Percentiles rank a stretch among this genome's conserved stretches.
Evolutionary conservation across 306 rosid genomes (phyloP).

Genomic region (Glycyrrhiza uralensis): DNA sequence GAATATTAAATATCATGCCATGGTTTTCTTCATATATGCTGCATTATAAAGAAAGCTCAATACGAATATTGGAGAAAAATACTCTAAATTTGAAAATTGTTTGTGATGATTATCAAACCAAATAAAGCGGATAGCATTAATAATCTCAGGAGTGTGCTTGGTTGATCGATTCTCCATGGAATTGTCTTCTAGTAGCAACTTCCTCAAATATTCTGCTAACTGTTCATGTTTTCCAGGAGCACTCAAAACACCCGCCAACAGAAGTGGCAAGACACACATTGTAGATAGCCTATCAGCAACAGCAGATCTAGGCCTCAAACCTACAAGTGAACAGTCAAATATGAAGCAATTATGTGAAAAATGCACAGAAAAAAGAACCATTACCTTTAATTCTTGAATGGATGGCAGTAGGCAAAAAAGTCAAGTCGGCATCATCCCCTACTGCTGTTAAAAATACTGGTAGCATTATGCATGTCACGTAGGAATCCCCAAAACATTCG

Average conservation of each 20-base stretch:
- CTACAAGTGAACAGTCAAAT: slow-evolving; percentile 43
- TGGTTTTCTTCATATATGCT: slow-evolving; percentile 81
- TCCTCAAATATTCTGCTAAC: slow-evolving; percentile 69
- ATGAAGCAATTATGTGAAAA: slow-evolving; percentile 22
- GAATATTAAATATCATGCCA: slow-evolving; percentile 68
- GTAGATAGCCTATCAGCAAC: slow-evolving; percentile 75
- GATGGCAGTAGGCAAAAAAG: slow-evolving; percentile 64
- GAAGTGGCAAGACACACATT: slow-evolving; percentile 84
- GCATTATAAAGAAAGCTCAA: slow-evolving; percentile 39
- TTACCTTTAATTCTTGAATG: slow-evolving; percentile 81
- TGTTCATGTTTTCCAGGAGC: slow-evolving; percentile 63
- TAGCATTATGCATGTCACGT: slow-evolving; percentile 73
- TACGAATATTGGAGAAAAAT: slow-evolving; percentile 20
- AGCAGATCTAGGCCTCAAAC: slow-evolving; percentile 75
- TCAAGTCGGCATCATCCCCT: slow-evolving; percentile 75
- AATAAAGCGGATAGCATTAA: slow-evolving; percentile 86
- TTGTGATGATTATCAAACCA: slow-evolving; percentile 55
- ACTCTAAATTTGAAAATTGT: not conserved
- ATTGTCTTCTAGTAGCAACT: slow-evolving; percentile 62
- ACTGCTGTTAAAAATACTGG: slow-evolving; percentile 80
- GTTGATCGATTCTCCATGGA: slow-evolving; percentile 47
- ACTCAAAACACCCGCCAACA: slow-evolving; percentile 88
- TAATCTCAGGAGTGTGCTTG: slow-evolving; percentile 61
- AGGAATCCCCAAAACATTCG: slow-evolving; percentile 79
- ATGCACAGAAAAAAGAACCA: not conserved